These are phyloP conservation scores for Fusarium duplospermum DNA, from an alignment of 2,329 filamentous ascomycete species.

Conservation along the genomic window DNA sequence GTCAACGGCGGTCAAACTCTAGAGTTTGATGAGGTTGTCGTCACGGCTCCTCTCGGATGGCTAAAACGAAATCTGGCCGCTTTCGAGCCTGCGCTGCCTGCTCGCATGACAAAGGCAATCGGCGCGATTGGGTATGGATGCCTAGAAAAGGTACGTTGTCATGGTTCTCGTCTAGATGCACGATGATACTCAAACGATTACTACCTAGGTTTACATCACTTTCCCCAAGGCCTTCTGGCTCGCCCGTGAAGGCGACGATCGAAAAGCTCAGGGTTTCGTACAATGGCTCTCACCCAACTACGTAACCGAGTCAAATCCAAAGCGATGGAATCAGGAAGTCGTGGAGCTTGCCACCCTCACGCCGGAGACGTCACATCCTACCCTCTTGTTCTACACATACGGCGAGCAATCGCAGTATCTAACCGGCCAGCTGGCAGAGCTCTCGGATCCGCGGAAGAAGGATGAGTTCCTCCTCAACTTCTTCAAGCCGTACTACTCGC, in stretches of 20 bases:
- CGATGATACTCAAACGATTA: background rate
- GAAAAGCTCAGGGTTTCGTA: conserved; percentile 72
- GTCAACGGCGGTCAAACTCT: conserved; percentile 58
- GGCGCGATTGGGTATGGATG: conserved; percentile 75
- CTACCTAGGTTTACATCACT: conserved; percentile 66
- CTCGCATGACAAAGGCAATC: conserved; percentile 69
- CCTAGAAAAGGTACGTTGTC: conserved; percentile 70
- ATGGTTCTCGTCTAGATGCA: background rate
- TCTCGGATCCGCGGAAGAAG: conserved; percentile 59
- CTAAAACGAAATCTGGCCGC: conserved; percentile 68
- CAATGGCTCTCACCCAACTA: conserved; percentile 82
- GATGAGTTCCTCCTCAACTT: conserved; percentile 70
- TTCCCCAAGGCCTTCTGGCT: conserved; percentile 84
- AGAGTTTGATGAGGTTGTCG: conserved; percentile 75
- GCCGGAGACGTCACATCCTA: conserved; percentile 73
- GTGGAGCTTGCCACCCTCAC: conserved; percentile 80
- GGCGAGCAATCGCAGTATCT: conserved; percentile 70
- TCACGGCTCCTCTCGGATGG: conserved; percentile 77
- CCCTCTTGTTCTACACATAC: conserved; percentile 85
- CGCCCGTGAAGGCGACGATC: conserved; percentile 51
- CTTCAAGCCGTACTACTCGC: conserved; percentile 82
- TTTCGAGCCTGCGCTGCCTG: conserved; percentile 71
- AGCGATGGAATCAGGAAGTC: conserved; percentile 79
- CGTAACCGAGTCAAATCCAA: conserved; percentile 68
- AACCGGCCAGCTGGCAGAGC: conserved; percentile 56